phyloP scores from a whole-genome alignment of 1,284 basidiomycete genomes.

The Cystobasidium sp. region DNA sequence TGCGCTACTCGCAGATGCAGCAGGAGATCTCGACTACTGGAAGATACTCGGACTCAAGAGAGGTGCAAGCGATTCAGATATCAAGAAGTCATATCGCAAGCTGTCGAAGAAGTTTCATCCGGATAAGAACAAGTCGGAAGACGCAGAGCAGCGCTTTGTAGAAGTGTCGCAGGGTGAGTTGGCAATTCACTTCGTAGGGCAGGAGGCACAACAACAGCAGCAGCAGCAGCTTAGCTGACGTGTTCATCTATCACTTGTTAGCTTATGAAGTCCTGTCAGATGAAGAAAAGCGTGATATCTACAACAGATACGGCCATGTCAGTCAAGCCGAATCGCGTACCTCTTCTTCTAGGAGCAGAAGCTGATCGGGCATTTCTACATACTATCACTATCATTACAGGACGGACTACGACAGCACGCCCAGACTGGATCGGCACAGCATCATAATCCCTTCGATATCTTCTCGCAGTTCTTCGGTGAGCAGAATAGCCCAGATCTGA shows the following conservation, averaged over 20 bases:
- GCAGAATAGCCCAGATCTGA: neutral
- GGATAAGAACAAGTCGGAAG: conserved; percentile 82
- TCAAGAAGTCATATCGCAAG: conserved; percentile 83
- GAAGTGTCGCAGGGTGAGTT: conserved; percentile 80
- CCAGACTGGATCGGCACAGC: conserved; percentile 66
- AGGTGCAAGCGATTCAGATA: conserved; percentile 81
- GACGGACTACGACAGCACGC: conserved; percentile 87
- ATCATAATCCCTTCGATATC: conserved; percentile 85
- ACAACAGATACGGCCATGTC: conserved; percentile 63
- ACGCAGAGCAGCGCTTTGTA: conserved; percentile 81
- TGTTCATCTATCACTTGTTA: conserved; percentile 54
- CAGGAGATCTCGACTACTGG: conserved; percentile 55
- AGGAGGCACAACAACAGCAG: neutral
- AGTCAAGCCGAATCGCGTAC: neutral
- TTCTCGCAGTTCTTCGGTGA: conserved; percentile 90
- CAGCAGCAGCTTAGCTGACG: conserved; percentile 27
- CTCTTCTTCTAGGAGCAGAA: neutral
- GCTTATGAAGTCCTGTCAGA: conserved; percentile 94
- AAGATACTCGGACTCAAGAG: conserved; percentile 64
- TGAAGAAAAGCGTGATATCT: conserved; percentile 83
- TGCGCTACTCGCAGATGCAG: conserved; percentile 24
- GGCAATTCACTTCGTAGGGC: neutral
- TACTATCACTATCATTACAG: conserved; percentile 55
- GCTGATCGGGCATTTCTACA: conserved; percentile 13
- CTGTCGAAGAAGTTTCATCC: conserved; percentile 88